These are phyloP conservation scores for Botrytis tulipae DNA, from an alignment of 2,329 filamentous ascomycete species.

Conservation along the genomic window DNA sequence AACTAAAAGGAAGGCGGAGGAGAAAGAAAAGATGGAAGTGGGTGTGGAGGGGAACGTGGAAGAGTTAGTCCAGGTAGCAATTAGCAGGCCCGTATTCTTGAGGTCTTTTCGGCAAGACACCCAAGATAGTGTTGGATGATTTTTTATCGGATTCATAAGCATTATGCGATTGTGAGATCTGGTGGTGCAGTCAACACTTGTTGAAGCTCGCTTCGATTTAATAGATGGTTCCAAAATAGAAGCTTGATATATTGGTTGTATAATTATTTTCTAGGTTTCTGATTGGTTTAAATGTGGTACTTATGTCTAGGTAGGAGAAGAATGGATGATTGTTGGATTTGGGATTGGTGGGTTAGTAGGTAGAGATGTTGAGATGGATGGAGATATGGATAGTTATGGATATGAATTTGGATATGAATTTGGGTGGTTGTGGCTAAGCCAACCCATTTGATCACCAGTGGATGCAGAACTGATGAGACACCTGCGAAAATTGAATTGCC, in stretches of 20 bases:
- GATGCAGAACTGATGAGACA: no score
- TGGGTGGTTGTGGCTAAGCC: background rate
- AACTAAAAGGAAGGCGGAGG: no score
- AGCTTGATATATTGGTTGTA: background rate
- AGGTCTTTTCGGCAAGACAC: rapidly evolving
- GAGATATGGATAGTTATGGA: no score
- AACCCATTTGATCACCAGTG: background rate
- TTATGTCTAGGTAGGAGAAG: background rate
- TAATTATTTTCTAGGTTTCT: rapidly evolving
- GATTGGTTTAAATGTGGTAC: background rate
- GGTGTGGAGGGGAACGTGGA: background rate
- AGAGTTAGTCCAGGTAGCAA: background rate
- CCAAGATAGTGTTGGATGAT: background rate
- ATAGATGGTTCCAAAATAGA: background rate
- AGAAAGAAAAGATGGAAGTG: no score
- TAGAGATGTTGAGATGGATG: background rate
- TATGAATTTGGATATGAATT: background rate
- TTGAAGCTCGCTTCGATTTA: background rate
- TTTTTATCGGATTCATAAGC: background rate
- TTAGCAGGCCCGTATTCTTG: no score
- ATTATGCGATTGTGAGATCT: background rate
- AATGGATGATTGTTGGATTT: background rate
- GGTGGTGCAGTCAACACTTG: background rate
- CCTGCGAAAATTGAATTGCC: no score
- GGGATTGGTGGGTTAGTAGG: background rate